Conservation (phyloP, 2,329 filamentous ascomycete genomes). For the Clarireedia homoeocarpa region DNA sequence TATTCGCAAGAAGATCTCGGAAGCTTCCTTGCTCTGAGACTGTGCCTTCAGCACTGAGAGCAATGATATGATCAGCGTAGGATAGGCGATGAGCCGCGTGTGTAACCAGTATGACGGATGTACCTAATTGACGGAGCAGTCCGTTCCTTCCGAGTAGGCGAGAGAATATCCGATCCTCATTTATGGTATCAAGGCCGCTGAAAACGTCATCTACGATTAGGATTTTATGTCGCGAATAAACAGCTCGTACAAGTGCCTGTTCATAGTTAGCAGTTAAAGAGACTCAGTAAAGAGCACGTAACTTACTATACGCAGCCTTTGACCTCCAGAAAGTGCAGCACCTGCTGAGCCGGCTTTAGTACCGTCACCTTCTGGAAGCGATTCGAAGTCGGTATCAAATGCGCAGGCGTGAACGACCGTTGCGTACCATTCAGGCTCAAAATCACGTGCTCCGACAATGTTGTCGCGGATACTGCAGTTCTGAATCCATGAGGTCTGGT, state of each 20-base stretch:
- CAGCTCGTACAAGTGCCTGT: slow-evolving; percentile 47
- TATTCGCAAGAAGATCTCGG: slow-evolving; percentile 7
- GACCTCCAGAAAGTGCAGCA: not conserved
- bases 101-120: slow-evolving; percentile 33
- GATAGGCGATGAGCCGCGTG: slow-evolving; percentile 19
- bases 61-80: slow-evolving; percentile 25
- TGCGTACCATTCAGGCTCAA: slow-evolving; percentile 52
- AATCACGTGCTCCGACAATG: slow-evolving; percentile 33
- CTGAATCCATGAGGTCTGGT: slow-evolving; percentile 39
- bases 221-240: slow-evolving; percentile 29
- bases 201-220: slow-evolving; percentile 27
- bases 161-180: slow-evolving; percentile 19
- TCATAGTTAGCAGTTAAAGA: slow-evolving; percentile 1
- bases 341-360: not conserved
- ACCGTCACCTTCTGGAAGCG: slow-evolving; percentile 53
- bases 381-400: slow-evolving; percentile 50
- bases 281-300: too few species aligned
- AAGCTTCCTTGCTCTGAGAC: slow-evolving; percentile 27
- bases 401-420: slow-evolving; percentile 58
- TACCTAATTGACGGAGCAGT: slow-evolving; percentile 20
- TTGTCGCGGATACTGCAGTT: slow-evolving; percentile 37
- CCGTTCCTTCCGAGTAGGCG: slow-evolving; percentile 15
- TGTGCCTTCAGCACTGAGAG: slow-evolving; percentile 26
- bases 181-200: slow-evolving; percentile 24
- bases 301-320: slow-evolving; percentile 58